Base-by-base conservation (phyloP, 495 filamentous ascomycete species). In the Rusavskia elegans region DNA sequence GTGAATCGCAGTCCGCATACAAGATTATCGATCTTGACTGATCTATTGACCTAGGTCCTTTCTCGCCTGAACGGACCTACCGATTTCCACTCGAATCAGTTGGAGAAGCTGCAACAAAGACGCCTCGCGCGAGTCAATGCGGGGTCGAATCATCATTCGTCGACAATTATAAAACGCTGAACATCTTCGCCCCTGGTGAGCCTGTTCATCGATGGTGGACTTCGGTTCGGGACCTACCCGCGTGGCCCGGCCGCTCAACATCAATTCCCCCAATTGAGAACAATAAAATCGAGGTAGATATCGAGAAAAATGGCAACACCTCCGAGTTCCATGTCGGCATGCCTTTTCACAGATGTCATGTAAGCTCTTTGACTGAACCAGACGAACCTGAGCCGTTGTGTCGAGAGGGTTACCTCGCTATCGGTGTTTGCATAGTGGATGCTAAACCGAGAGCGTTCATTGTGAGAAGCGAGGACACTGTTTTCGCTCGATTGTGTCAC, bases 401-500 rank as follows among this genome's bases (percentile, higher is more conserved):
- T 32, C 50, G 39, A 11, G 30, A 23, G 8, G 51, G 49, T 8
- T 56, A 56, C 17, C 54, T 61, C 29, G 50, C 57, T 38, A 40
- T 61, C 17, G 56, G 53, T 10, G 17, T 54, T 19, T 44, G 27
- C 23, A 17, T 14, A 10, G 23, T 39, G 10, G 23, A 13, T 10
- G 32, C 6, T n/a, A 29, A 32, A 6, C 10, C 13, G 6, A 46
- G 52, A 35, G 53, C 52, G 6, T 61, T 59, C 36, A 49, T 61
- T 32, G 50, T 75, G 45, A 64, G 52, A 49, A 68, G 66, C 7
- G 62, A 69, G 50, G 50, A 63, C 8, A 51, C 48, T 17, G 60
- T 60, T 17, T 44, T 42, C 14, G 36, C 59, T 11, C 19, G 17
- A 19, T 53, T 57, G 32, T 75, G 72, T 51, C 49, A 51, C 9